Base-by-base conservation (phyloP, 768 basidiomycete genomes). In the Kwoniella heveanensis region DNA sequence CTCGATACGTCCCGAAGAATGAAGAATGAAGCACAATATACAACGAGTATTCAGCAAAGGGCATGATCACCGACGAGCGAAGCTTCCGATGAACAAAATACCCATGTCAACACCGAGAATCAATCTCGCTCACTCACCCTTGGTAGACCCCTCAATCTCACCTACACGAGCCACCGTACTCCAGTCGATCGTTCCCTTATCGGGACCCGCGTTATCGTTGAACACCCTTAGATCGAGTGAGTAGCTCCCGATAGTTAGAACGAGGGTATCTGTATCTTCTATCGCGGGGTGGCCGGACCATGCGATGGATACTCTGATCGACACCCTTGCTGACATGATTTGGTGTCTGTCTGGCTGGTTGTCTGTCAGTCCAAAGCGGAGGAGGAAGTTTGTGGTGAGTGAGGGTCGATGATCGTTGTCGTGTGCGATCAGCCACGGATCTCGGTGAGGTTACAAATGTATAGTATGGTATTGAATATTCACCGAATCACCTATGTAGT, bases 211-310 rank as follows among this genome's bases (percentile, higher is more conserved):
- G 1, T n/a, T n/a, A n/a, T n/a, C n/a, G n/a, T 39, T 50, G 56
- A 68, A 73, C 8, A 69, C 60, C 21, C 69, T 54, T 15, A 73
- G 56, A 37, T 73, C 69, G 22, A 73, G 55, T 4, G 67, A 70
- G 26, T 57, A 67, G 6, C 60, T 58, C 19, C 60, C 48, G 24
- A 69, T 65, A 19, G 72, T 73, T n/a, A 73, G 49, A 25, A 73
- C 72, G 7, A 73, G 60, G 5, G 72, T 73, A 21, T 73, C 67
- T 17, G 69, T 73, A 47, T 68, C 67, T 65, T 73, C 72, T 19
- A 58, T 39, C 1, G 72, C 44, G 12, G 39, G 29, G 9, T 37
- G 50, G 19, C 60, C 68, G 1, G 55, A 53, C 71, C 71, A 73
- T 2, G 66, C 56, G 22, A 73, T 66, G n/a, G 71, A 73, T 19